phyloP scores from a whole-genome alignment of 352 stramenopile species.

The Phytophthora pseudosyringae region DNA sequence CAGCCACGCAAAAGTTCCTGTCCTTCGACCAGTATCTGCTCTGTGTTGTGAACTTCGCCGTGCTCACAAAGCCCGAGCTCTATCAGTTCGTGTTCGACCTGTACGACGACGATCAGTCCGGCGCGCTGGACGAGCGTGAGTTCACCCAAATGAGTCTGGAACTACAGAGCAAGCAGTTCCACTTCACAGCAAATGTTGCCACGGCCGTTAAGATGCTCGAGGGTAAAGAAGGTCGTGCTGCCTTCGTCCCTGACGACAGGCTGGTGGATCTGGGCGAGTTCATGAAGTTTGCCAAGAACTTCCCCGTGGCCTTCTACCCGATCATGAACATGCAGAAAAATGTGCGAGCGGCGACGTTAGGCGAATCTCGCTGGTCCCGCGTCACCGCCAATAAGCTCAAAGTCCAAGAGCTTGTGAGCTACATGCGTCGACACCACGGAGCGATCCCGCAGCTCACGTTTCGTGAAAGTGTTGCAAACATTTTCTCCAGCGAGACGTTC shows the following conservation, averaged over 20 bases:
- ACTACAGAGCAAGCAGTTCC: slow-evolving; percentile 70
- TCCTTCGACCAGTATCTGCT: slow-evolving; percentile 73
- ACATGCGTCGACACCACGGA: slow-evolving; percentile 66
- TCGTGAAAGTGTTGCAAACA: slow-evolving; percentile 43
- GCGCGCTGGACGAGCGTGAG: slow-evolving; percentile 64
- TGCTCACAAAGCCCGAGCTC: slow-evolving; percentile 68
- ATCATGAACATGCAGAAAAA: slow-evolving; percentile 72
- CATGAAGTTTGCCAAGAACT: slow-evolving; percentile 58
- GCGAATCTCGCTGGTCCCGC: slow-evolving; percentile 48
- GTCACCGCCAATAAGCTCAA: slow-evolving; percentile 59
- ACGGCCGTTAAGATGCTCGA: slow-evolving; percentile 62
- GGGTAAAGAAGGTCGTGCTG: slow-evolving; percentile 35
- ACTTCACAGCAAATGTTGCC: slow-evolving; percentile 67
- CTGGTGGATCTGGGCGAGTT: slow-evolving; percentile 56
- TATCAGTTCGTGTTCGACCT: slow-evolving; percentile 78
- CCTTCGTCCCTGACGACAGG: slow-evolving; percentile 39
- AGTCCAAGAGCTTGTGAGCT: slow-evolving; percentile 56
- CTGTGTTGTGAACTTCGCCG: slow-evolving; percentile 63
- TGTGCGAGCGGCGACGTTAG: slow-evolving; percentile 46
- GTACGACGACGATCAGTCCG: slow-evolving; percentile 67
- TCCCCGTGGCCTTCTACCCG: slow-evolving; percentile 59
- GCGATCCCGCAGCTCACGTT: slow-evolving; percentile 50
- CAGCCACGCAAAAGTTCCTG: slow-evolving; percentile 55
- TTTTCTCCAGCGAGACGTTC: slow-evolving; percentile 58
- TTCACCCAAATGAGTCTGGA: slow-evolving; percentile 71